These are phyloP conservation scores for Calonectria hawksworthii DNA, from an alignment of 2,329 filamentous ascomycete species.

Conservation along the genomic window DNA sequence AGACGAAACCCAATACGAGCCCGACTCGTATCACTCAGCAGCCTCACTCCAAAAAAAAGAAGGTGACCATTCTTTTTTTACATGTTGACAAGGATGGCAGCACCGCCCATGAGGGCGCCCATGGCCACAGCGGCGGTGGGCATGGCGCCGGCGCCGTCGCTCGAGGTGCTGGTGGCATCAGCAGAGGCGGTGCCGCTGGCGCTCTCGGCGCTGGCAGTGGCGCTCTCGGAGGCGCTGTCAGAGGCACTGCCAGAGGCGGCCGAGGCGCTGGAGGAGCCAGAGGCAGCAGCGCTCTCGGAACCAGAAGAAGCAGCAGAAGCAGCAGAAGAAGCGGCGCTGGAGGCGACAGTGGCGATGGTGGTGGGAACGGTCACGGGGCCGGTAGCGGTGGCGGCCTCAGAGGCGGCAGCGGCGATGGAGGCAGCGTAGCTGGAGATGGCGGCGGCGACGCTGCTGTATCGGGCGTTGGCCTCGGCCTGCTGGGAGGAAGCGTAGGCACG, in stretches of 20 bases:
- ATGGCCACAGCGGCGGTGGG: constrained; percentile 24
- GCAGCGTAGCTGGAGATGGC: constrained; percentile 12
- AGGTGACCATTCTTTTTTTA: not conserved
- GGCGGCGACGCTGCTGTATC: constrained; percentile 15
- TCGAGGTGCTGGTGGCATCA: constrained; percentile 12
- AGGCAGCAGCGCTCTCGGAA: not conserved
- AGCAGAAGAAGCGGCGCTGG: not conserved
- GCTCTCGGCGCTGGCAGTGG: constrained; percentile 4
- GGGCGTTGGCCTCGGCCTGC: constrained; percentile 5
- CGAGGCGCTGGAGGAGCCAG: not conserved
- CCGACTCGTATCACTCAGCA: not conserved
- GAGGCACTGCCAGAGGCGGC: not conserved
- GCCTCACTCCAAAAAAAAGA: too few relatives aligned
- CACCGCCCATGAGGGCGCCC: constrained; percentile 26
- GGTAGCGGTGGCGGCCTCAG: not conserved
- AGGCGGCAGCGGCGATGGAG: constrained; percentile 2
- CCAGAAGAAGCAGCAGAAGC: not conserved
- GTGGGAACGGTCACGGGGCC: not conserved
- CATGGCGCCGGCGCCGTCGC: constrained; percentile 17
- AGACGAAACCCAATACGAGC: not conserved
- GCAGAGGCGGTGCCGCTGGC: constrained; percentile 1
- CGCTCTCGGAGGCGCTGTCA: not conserved
- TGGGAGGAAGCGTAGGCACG: constrained; percentile 4
- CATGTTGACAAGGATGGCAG: constrained; percentile 24
- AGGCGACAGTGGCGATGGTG: not conserved